These are phyloP conservation scores for Tolypocladium ovalisporum DNA, from an alignment of 2,329 filamentous ascomycete genomes.

Conservation along the genomic window DNA sequence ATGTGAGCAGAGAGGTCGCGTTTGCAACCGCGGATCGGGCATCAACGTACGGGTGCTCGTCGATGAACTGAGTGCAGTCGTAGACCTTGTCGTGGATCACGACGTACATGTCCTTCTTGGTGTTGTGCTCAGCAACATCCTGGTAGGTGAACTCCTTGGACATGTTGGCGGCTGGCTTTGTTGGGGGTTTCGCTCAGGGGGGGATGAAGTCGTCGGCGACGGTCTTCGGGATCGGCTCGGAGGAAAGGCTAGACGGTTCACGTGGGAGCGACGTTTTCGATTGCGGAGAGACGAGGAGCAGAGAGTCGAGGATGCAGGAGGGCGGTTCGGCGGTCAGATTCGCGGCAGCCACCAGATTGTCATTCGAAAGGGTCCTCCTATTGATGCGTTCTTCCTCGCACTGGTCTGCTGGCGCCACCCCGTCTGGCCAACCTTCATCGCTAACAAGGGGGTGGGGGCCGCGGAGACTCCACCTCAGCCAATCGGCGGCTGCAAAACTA, in stretches of 20 bases:
- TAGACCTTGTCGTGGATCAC: slow-evolving; percentile 97
- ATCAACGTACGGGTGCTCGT: slow-evolving; percentile 78
- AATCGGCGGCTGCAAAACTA: slow-evolving; percentile 19
- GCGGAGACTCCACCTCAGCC: slow-evolving; percentile 4
- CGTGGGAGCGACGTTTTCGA: background rate
- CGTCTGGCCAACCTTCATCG: slow-evolving; percentile 14
- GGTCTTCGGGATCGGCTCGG: background rate
- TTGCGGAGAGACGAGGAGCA: background rate
- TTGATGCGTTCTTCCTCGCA: background rate
- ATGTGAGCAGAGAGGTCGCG: slow-evolving; percentile 2
- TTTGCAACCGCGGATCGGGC: slow-evolving; percentile 3
- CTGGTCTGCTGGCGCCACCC: slow-evolving; percentile 11
- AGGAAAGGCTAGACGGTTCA: too few relatives aligned
- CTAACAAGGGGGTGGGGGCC: slow-evolving; percentile 1
- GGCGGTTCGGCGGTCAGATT: background rate
- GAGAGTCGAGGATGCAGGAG: background rate
- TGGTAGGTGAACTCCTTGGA: slow-evolving; percentile 56
- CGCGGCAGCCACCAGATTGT: background rate
- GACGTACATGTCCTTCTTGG: slow-evolving; percentile 87
- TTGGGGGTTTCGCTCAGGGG: background rate
- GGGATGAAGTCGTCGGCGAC: background rate
- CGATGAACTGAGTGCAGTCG: slow-evolving; percentile 77
- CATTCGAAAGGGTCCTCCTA: background rate
- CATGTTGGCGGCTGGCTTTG: slow-evolving; percentile 15
- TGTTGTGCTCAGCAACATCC: slow-evolving; percentile 76